These are phyloP conservation scores for Thymus quinquecostatus DNA, from an alignment of 257 asterid species.

Conservation along the genomic window DNA sequence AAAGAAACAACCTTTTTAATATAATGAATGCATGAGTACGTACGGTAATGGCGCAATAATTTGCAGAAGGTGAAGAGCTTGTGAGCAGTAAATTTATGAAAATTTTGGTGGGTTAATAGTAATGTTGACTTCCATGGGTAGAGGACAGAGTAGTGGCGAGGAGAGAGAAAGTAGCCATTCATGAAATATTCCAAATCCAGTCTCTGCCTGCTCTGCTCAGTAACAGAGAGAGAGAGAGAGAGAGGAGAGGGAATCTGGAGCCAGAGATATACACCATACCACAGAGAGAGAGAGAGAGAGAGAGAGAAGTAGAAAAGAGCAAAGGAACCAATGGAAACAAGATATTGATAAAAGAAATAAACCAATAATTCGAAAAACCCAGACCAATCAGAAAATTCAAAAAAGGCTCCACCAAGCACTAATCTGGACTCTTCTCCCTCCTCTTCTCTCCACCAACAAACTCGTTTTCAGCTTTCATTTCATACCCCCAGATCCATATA, in stretches of 20 bases:
- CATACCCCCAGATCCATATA: constrained; percentile 40
- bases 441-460: constrained; percentile 36
- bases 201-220: constrained; percentile 40
- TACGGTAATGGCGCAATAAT: not conserved
- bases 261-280: constrained; percentile 8
- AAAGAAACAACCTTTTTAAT: not conserved
- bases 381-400: constrained; percentile 31
- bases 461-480: constrained; percentile 28
- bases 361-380: not conserved
- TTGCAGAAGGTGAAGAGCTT: not conserved
- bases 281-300: constrained; percentile 1
- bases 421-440: constrained; percentile 27
- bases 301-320: not conserved
- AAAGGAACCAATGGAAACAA: constrained; percentile 26
- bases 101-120: not conserved
- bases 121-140: not conserved
- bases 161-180: constrained; percentile 33
- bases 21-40: not conserved
- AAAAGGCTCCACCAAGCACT: constrained; percentile 45
- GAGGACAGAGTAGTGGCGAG: constrained; percentile 36
- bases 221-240: constrained; percentile 33
- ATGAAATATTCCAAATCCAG: constrained; percentile 49
- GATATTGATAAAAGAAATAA: constrained; percentile 23
- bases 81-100: constrained; percentile 15
- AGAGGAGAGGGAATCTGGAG: constrained; percentile 35